Evolutionary conservation across 1,284 basidiomycete genomes (phyloP), one percentile per base, ranked within the genome.

Genomic region (Coniferiporia sulphurascens): DNA sequence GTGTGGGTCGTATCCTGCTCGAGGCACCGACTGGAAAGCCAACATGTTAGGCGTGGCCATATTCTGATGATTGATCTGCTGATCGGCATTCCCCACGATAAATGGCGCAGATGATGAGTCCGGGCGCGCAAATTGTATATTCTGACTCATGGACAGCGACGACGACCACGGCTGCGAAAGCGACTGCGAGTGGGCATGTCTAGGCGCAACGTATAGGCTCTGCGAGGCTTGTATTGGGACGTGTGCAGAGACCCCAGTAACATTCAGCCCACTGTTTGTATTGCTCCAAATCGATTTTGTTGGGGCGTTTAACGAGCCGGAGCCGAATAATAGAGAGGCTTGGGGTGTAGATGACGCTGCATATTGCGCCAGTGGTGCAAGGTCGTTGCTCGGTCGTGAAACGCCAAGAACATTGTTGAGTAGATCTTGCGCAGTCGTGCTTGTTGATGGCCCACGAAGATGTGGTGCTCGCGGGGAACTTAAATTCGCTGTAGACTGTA

Each of bases 371-470:
- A 36, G 35, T 2, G 48, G 45, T 19, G 32, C 38, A 27, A 49
- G 12, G 21, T 55, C 57, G 4, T 46, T 35, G 35, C n/a, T 52
- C 32, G 56, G 10, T 15, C 50, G 56, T 15, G 52, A 48, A 43
- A 55, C 49, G 34, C 74, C 74, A 69, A 84, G 74, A 10, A 86
- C 79, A 64, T 78, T 79, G 56, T 83, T 80, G 45, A 88, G 67
- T 1, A 88, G 74, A 65, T 88, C 85, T 65, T 83, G 76, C 1
- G 85, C 86, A 5, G 85, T 87, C 2, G 76, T 84, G 9, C 69
- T 68, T 6, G 72, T 61, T 35, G 70, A 55, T 1, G 66, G 60
- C 21, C 58, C 52, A 10, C 66, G 52, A 44, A 60, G 68, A 63
- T 62, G 67, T 60, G 48, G 65, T 46, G 58, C 35, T 34, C 61